These are phyloP conservation scores for Lactarius hengduanensis DNA, from an alignment of 768 basidiomycete genomes.

Conservation along the genomic window DNA sequence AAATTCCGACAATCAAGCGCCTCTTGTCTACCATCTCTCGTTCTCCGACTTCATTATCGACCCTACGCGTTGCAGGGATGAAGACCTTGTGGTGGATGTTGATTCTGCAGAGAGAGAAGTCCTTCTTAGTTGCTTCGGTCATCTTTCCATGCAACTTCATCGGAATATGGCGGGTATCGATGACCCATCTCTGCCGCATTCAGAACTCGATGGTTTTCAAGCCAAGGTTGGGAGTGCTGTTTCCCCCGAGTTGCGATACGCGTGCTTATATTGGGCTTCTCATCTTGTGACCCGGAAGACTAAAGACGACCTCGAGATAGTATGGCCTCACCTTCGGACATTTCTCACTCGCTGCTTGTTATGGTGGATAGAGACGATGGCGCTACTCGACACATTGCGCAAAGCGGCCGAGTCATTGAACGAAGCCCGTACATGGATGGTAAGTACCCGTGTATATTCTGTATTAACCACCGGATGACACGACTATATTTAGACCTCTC, in stretches of 20 bases:
- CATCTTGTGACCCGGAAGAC: neutral
- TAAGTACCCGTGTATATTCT: neutral
- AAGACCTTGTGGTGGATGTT: neutral
- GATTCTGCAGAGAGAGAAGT: neutral
- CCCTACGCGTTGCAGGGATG: neutral
- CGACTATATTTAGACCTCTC: neutral
- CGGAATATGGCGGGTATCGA: neutral
- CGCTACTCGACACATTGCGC: neutral
- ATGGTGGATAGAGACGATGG: neutral
- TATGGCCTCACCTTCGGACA: neutral
- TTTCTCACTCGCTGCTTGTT: neutral
- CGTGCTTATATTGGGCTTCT: neutral
- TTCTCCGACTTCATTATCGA: conserved; percentile 1
- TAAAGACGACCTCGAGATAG: no score
- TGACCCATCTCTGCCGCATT: neutral
- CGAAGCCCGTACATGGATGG: neutral
- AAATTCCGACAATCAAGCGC: neutral
- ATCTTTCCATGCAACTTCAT: neutral
- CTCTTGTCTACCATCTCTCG: neutral
- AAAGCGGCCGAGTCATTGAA: neutral
- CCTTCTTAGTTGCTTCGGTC: neutral
- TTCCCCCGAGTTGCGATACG: neutral
- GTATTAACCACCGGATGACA: neutral
- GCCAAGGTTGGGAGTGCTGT: neutral
- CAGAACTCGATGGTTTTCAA: neutral